A percentile compares a stretch with the other conserved stretches of the same genome.
Conservation (phyloP, 2,329 filamentous ascomycete species). For the Harringtonia aguacate region DNA sequence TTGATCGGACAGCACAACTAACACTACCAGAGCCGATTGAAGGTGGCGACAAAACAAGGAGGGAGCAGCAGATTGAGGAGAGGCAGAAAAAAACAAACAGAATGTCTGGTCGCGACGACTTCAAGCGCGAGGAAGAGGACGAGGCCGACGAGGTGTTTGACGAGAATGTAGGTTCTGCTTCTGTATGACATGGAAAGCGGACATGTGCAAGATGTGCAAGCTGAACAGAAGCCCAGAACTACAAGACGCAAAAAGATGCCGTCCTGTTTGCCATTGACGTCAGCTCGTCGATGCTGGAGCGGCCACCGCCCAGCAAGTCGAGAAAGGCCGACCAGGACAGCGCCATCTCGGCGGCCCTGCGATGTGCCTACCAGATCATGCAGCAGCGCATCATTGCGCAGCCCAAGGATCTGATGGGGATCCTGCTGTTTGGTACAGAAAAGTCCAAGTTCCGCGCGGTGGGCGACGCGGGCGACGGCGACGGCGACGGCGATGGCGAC, state of each 20-base stretch:
- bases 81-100: not conserved
- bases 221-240: conserved; percentile 51
- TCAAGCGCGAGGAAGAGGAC: conserved; percentile 45
- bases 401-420: conserved; percentile 94
- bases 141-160: conserved; percentile 53
- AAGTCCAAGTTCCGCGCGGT: conserved; percentile 65
- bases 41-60: too few species aligned
- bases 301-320: conserved; percentile 56
- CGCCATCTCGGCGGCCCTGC: conserved; percentile 71
- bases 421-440: conserved; percentile 83
- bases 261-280: conserved; percentile 93
- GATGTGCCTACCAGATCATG: conserved; percentile 92
- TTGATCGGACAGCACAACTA: not conserved
- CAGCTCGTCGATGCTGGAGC: conserved; percentile 73
- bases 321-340: conserved; percentile 73
- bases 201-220: too few species aligned
- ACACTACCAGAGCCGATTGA: too few species aligned
- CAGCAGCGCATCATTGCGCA: conserved; percentile 97
- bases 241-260: conserved; percentile 92
- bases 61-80: too few species aligned
- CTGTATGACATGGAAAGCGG: too few species aligned
- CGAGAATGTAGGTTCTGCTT: conserved; percentile 14
- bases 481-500: not conserved
- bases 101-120: conserved; percentile 22
- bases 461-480: too few species aligned